Conservation (phyloP, 108 stramenopile genomes). For the Skeletonema menzelii region DNA sequence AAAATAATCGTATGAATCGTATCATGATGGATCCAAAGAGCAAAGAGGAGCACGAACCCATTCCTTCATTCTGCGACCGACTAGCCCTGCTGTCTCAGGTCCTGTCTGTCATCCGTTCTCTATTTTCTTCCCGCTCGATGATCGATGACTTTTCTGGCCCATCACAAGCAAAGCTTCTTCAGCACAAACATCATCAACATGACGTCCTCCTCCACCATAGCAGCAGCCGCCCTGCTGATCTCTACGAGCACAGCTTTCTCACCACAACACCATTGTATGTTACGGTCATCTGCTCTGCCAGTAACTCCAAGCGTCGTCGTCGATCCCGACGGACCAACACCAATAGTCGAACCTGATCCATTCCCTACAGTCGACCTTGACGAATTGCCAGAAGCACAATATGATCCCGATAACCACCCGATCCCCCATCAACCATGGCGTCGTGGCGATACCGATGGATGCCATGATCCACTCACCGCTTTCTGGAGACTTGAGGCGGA, state of each 20-base stretch:
- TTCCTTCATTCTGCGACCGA: no score
- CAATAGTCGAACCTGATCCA: constrained; percentile 21
- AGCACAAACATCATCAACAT: background rate
- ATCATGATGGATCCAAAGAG: no score
- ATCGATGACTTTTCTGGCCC: no score
- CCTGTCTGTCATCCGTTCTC: no score
- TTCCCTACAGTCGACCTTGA: constrained; percentile 35
- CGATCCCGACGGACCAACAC: constrained; percentile 35
- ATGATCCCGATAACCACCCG: constrained; percentile 48
- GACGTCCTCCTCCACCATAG: background rate
- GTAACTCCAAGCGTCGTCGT: constrained; percentile 16
- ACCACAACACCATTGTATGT: background rate
- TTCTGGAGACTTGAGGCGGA: constrained; percentile 78
- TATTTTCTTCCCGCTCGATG: no score
- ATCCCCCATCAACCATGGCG: constrained; percentile 87
- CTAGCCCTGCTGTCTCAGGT: no score
- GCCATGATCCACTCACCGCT: constrained; percentile 78
- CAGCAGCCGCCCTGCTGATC: background rate
- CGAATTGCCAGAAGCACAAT: constrained; percentile 45
- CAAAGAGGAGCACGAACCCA: no score
- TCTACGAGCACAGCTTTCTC: background rate
- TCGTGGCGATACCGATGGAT: constrained; percentile 73
- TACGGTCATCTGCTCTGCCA: background rate
- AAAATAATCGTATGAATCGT: no score
- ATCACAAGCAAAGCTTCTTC: no score